phyloP scores from a whole-genome alignment of 352 stramenopile species.

The Pythium scleroteichum region DNA sequence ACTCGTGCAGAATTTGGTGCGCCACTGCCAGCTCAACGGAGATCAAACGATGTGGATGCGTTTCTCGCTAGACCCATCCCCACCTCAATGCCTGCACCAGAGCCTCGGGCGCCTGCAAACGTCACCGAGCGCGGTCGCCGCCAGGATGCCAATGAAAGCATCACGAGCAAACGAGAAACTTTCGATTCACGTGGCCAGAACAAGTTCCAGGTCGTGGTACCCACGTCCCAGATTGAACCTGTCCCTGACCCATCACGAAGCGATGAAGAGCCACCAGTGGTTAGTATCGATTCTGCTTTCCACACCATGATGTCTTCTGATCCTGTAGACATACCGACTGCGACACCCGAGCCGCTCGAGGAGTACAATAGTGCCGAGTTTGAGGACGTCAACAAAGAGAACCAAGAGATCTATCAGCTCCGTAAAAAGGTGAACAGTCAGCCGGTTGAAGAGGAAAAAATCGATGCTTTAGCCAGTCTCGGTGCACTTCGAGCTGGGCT shows the following conservation, averaged over 20 bases:
- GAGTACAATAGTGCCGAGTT: neutral
- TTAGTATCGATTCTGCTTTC: conserved; percentile 17
- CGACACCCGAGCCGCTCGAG: neutral
- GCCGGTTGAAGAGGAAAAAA: neutral
- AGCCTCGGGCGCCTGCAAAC: conserved; percentile 35
- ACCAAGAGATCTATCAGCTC: neutral
- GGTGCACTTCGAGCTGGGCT: neutral
- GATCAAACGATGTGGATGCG: conserved; percentile 19
- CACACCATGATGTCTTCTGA: neutral
- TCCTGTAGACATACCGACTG: too few species aligned
- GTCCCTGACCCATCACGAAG: conserved; percentile 5
- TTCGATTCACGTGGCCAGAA: too few species aligned
- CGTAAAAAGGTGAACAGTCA: neutral
- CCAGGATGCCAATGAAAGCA: neutral
- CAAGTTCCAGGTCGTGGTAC: neutral
- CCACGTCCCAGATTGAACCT: neutral
- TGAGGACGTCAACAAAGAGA: conserved; percentile 1
- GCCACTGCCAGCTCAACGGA: neutral
- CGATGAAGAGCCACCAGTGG: conserved; percentile 8
- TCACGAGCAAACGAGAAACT: neutral
- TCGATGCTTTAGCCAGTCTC: conserved; percentile 9
- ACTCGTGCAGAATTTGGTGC: too few species aligned
- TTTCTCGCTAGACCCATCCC: conserved; percentile 45
- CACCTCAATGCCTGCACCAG: conserved; percentile 25
- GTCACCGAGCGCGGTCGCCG: conserved; percentile 34